phyloP scores from a whole-genome alignment of 2,329 filamentous ascomycete genomes.

The Fusarium verticillioides region DNA sequence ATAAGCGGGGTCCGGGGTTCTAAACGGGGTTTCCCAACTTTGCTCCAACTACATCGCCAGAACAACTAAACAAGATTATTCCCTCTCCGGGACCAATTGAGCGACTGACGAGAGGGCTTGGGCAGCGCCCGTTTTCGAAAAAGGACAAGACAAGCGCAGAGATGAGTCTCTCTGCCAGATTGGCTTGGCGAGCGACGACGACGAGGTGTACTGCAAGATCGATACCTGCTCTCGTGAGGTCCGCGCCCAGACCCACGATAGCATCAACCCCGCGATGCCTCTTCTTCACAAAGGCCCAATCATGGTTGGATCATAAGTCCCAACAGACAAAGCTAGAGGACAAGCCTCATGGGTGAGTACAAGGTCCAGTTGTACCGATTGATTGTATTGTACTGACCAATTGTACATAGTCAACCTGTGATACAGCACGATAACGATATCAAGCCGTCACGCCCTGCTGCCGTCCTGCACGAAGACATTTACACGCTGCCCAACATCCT shows the following conservation, averaged over 20 bases:
- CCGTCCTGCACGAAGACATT: slow-evolving; percentile 78
- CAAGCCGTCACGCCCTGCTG: background rate
- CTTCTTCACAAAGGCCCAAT: slow-evolving; percentile 41
- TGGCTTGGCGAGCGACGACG: slow-evolving; percentile 23
- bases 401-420: slow-evolving; percentile 8
- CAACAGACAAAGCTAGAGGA: slow-evolving; percentile 16
- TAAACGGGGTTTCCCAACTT: slow-evolving; percentile 22
- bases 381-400: background rate
- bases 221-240: slow-evolving; percentile 10
- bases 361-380: background rate
- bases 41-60: slow-evolving; percentile 1
- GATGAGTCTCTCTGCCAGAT: slow-evolving; percentile 29
- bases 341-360: slow-evolving; percentile 7
- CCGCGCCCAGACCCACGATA: slow-evolving; percentile 11
- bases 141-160: slow-evolving; percentile 7
- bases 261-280: slow-evolving; percentile 15
- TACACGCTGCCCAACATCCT: slow-evolving; percentile 96
- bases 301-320: slow-evolving; percentile 31
- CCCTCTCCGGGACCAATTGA: background rate
- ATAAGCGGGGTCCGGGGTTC: slow-evolving; percentile 12
- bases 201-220: slow-evolving; percentile 11
- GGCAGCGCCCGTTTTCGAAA: slow-evolving; percentile 6
- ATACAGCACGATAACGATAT: background rate
- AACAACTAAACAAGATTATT: background rate
- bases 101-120: slow-evolving; percentile 16